phyloP scores from a whole-genome alignment of 345 rosid genomes.

The Brassica cretica region DNA sequence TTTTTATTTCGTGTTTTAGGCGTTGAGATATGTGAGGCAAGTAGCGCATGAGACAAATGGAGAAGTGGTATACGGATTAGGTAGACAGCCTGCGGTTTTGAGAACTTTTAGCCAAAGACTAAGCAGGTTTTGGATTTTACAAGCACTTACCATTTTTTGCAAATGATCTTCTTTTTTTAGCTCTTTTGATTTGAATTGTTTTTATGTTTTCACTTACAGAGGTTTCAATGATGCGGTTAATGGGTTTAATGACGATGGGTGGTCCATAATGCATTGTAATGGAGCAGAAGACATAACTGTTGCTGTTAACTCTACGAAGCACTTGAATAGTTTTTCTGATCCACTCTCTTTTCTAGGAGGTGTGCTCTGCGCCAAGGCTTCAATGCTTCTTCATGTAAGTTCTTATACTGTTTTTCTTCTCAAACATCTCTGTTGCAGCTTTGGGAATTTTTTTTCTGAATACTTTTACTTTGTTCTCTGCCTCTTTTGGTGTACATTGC shows the following conservation, averaged over 20 bases:
- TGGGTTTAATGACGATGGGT: slow-evolving; percentile 93
- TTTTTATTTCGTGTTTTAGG: slow-evolving; percentile 48
- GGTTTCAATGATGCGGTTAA: slow-evolving; percentile 94
- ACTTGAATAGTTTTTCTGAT: slow-evolving; percentile 49
- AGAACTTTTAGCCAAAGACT: slow-evolving; percentile 94
- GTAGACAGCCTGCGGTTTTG: slow-evolving; percentile 93
- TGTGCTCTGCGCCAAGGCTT: slow-evolving; percentile 94
- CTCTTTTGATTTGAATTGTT: neutral
- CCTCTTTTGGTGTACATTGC: neutral
- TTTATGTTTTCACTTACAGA: slow-evolving; percentile 41
- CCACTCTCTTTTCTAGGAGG: slow-evolving; percentile 81
- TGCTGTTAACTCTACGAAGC: slow-evolving; percentile 74
- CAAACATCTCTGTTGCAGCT: neutral
- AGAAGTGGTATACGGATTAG: slow-evolving; percentile 89
- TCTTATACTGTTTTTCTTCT: neutral
- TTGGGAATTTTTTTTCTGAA: neutral
- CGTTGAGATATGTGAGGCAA: slow-evolving; percentile 77
- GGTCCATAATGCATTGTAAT: slow-evolving; percentile 79
- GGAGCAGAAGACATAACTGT: slow-evolving; percentile 91
- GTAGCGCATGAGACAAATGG: slow-evolving; percentile 96
- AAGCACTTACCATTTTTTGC: neutral
- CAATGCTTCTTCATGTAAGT: slow-evolving; percentile 92
- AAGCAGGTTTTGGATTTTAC: slow-evolving; percentile 61
- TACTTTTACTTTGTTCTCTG: neutral
- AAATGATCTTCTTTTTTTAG: neutral